Conservation (phyloP, 495 filamentous ascomycete genomes). For the Penicillium ucsense region DNA sequence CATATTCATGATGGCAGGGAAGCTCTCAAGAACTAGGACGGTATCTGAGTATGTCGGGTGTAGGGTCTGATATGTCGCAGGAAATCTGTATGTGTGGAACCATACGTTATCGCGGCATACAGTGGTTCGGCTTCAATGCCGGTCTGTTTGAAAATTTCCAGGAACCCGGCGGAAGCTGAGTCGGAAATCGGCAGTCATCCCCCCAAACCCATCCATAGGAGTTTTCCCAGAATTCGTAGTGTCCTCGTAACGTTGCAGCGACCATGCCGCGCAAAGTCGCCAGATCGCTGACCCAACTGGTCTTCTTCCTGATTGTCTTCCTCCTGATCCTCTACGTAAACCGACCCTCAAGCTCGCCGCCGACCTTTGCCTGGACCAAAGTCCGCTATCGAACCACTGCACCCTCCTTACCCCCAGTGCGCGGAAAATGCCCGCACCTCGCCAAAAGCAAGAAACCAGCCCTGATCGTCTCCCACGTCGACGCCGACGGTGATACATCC, state of each 20-base stretch:
- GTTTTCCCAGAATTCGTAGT: too few relatives aligned
- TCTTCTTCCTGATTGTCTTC: slow-evolving; percentile 21
- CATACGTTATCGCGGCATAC: too few relatives aligned
- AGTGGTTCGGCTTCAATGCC: too few relatives aligned
- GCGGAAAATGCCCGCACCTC: slow-evolving; percentile 27
- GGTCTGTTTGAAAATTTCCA: too few relatives aligned
- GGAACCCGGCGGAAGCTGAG: too few relatives aligned
- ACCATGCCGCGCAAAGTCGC: slow-evolving; percentile 16
- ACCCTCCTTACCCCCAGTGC: slow-evolving; percentile 13
- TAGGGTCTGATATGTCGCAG: too few relatives aligned
- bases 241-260: neutral
- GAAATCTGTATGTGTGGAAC: too few relatives aligned
- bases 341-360: slow-evolving; percentile 13
- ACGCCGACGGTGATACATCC: slow-evolving; percentile 24
- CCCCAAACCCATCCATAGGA: too few relatives aligned
- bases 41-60: too few relatives aligned
- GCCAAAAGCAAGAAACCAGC: slow-evolving; percentile 24
- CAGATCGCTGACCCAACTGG: slow-evolving; percentile 18
- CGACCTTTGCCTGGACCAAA: slow-evolving; percentile 25
- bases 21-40: too few relatives aligned
- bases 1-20: too few relatives aligned
- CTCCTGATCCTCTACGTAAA: slow-evolving; percentile 25
- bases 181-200: too few relatives aligned
- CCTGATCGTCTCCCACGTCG: slow-evolving; percentile 27
- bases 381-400: slow-evolving; percentile 27